Percentiles rank a stretch among this genome's conserved stretches.
Conservation (phyloP, 345 rosid species). For the Kandelia obovata region DNA sequence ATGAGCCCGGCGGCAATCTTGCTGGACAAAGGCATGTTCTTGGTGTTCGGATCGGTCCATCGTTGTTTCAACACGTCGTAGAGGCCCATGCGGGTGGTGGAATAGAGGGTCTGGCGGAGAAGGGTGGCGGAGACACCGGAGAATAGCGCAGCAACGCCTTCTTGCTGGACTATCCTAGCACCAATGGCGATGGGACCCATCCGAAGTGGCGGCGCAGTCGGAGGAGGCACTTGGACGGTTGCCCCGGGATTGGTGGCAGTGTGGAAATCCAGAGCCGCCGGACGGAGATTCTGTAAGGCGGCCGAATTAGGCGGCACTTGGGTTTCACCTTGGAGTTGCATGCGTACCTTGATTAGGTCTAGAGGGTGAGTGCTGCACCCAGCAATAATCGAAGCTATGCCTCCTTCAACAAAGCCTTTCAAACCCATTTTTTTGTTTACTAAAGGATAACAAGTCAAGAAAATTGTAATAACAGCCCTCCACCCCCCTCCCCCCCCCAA, state of each 20-base stretch:
- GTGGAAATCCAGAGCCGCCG: constrained; percentile 64
- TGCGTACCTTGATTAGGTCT: constrained; percentile 79
- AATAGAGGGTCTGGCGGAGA: constrained; percentile 78
- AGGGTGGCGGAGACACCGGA: constrained; percentile 84
- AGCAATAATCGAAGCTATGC: constrained; percentile 73
- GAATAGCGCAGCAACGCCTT: constrained; percentile 65
- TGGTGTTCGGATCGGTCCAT: constrained; percentile 68
- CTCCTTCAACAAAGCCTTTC: constrained; percentile 88
- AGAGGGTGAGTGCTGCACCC: constrained; percentile 87
- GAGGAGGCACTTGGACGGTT: constrained; percentile 25
- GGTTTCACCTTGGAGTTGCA: constrained; percentile 81
- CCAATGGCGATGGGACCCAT: constrained; percentile 60
- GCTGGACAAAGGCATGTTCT: constrained; percentile 44
- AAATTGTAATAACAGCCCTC: background rate
- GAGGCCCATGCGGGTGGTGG: constrained; percentile 87
- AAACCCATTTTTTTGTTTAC: constrained; percentile 44
- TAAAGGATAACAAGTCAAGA: background rate
- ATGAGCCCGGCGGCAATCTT: constrained; percentile 63
- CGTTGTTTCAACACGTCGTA: constrained; percentile 63
- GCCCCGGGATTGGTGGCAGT: constrained; percentile 4
- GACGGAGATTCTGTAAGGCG: constrained; percentile 46
- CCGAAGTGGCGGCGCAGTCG: constrained; percentile 30
- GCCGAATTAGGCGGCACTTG: constrained; percentile 21
- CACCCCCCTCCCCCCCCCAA: too few relatives aligned
- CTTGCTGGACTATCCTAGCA: constrained; percentile 45